A percentile compares a stretch with the other conserved stretches of the same genome.
Evolutionary conservation across 352 stramenopile species (phyloP).

Genomic region (Hyaloperonospora arabidopsidis): DNA sequence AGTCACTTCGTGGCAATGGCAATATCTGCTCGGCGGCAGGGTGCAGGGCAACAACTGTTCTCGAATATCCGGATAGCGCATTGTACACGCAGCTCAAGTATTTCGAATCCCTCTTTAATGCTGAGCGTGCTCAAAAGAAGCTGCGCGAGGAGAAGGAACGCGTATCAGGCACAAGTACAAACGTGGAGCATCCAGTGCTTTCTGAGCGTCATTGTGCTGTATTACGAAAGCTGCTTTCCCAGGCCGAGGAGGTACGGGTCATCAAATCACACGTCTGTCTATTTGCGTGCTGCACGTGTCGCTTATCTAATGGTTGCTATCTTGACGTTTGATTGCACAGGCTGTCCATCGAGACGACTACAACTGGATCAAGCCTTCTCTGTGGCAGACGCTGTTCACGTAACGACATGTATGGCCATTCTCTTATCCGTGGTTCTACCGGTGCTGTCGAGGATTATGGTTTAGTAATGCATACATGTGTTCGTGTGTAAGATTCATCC

Average conservation of each 20-base stretch:
- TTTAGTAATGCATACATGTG: constrained; percentile 21
- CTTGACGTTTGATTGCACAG: constrained; percentile 15
- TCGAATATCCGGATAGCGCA: constrained; percentile 85
- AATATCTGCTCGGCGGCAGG: constrained; percentile 88
- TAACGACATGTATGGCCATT: constrained; percentile 19
- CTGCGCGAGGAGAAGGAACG: constrained; percentile 59
- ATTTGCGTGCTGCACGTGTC: background rate
- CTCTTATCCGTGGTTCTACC: constrained; percentile 2
- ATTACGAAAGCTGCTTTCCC: constrained; percentile 67
- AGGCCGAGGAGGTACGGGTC: constrained; percentile 57
- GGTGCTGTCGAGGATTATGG: constrained; percentile 1
- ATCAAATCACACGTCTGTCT: background rate
- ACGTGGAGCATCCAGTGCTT: constrained; percentile 38
- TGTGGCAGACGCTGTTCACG: constrained; percentile 85
- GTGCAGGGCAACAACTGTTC: constrained; percentile 87
- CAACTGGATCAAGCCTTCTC: constrained; percentile 90
- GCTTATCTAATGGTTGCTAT: constrained; percentile 2
- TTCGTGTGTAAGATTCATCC: background rate
- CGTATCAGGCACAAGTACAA: constrained; percentile 16
- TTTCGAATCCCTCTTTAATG: constrained; percentile 93
- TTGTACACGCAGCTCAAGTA: constrained; percentile 97
- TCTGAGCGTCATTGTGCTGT: constrained; percentile 62
- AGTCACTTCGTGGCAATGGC: constrained; percentile 89
- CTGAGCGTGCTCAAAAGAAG: constrained; percentile 84
- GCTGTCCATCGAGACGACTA: constrained; percentile 85